Base-by-base conservation (phyloP, 352 stramenopile species). In the Phytopythium montanum region DNA sequence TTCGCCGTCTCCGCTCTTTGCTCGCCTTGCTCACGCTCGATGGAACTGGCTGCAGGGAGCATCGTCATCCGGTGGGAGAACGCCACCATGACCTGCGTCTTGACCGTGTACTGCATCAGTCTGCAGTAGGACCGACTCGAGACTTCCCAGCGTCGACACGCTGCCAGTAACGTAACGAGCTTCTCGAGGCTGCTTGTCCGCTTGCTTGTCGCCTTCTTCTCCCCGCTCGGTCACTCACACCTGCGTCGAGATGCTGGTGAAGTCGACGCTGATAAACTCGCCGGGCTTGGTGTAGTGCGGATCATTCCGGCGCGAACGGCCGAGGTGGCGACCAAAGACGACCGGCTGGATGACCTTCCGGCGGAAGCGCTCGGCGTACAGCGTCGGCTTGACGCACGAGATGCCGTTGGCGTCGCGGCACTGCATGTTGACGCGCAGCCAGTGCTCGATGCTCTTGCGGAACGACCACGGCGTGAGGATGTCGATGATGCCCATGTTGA, bases 401-500 rank as follows among this genome's bases (percentile, higher is more conserved):
- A 96, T 90, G 21, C 87, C 87, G 34, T 85, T 75, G 5, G 65
- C 68, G 53, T 94, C 87, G 48, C 79, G 84, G 57, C 83, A 93
- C 62, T 93, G 78, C 25, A 96, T 54, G 31, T 85, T 87, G 21
- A 94, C 79, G 8, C 86, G 84, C 26, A 95, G 64, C 82, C 83
- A 95, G 53, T 88, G 81, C 70, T 99, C 96, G 12, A 97, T 53
- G 34, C 86, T 90, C 65, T 99, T 99, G 38, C 94, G 85, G 12
- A 95, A 75, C 29, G 91, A 97, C 88, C 96, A 99, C 25, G 95
- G 94, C 26, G 96, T 97, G 52, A 99, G 73, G 75, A 99, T 98
- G 72, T 99, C 96, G 72, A 99, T 98, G 56, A 99, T 98, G 18
- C 96, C 96, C 87, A 99, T 97, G 65, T 97, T 98, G 56, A 94